A percentile compares a stretch with the other conserved stretches of the same genome.
Conservation (phyloP, 164 flowering plant genomes). For the Nymphaea thermarum region DNA sequence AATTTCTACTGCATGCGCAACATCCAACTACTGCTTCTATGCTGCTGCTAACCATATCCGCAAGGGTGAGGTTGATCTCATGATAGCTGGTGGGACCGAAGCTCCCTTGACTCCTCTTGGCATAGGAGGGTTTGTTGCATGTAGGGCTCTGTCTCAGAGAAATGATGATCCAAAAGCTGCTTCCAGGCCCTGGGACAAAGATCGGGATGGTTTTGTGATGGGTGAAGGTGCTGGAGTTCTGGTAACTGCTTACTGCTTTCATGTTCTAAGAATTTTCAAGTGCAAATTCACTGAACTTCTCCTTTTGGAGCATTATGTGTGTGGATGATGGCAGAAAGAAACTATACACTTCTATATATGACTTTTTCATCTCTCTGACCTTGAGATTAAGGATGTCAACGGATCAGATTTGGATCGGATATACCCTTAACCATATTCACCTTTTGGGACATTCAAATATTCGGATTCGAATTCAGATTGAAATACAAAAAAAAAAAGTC, state of each 20-base stretch:
- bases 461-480: too few relatives aligned
- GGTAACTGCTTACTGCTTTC: slow-evolving; percentile 32
- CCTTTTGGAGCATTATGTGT: not conserved
- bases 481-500: too few relatives aligned
- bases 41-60: slow-evolving; percentile 98
- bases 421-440: too few relatives aligned
- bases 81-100: slow-evolving; percentile 96
- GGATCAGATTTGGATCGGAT: too few relatives aligned
- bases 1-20: slow-evolving; percentile 94
- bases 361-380: not conserved
- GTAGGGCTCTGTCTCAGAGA: slow-evolving; percentile 96
- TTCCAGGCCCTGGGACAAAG: slow-evolving; percentile 96
- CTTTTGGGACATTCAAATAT: too few relatives aligned
- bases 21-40: slow-evolving; percentile 88
- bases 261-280: not conserved
- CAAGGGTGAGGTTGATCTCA: slow-evolving; percentile 89
- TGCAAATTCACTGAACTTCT: not conserved
- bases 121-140: slow-evolving; percentile 87
- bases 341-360: not conserved
- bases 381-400: too few relatives aligned
- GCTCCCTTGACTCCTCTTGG: slow-evolving; percentile 92
- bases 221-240: slow-evolving; percentile 91
- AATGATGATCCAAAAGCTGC: slow-evolving; percentile 97
- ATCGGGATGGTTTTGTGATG: slow-evolving; percentile 94
- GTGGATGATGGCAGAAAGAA: not conserved